Evolutionary conservation across 108 stramenopile genomes (phyloP).

Genomic region (Craspedostauros australis): DNA sequence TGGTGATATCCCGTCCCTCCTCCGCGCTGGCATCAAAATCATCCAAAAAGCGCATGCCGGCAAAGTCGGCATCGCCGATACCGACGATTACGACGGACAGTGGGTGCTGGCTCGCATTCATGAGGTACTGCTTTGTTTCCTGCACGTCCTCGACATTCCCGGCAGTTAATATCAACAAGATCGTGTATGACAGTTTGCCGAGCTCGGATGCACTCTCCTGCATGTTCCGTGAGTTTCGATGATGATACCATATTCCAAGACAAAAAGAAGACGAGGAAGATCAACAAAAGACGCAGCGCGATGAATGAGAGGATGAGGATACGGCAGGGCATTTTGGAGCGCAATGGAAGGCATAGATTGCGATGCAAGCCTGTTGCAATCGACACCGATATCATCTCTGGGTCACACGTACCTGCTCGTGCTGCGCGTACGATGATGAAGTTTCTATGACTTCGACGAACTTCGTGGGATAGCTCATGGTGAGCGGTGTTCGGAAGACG

Average conservation of each 20-base stretch:
- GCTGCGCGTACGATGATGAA: constrained; percentile 58
- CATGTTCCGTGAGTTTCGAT: background rate
- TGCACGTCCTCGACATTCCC: constrained; percentile 83
- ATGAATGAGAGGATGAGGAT: background rate
- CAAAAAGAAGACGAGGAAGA: constrained; percentile 1
- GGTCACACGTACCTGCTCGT: constrained; percentile 48
- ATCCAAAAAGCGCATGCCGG: constrained; percentile 67
- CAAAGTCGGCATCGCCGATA: constrained; percentile 80
- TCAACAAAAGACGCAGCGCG: background rate
- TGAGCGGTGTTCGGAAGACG: constrained; percentile 64
- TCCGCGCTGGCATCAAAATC: constrained; percentile 35
- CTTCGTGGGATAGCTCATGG: constrained; percentile 84
- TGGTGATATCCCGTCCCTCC: constrained; percentile 44
- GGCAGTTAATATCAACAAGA: constrained; percentile 88
- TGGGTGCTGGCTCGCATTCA: constrained; percentile 60
- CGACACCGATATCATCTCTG: too few species aligned
- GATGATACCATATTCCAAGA: background rate
- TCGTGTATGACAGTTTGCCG: constrained; percentile 67
- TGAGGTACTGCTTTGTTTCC: constrained; percentile 66
- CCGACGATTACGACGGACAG: constrained; percentile 86
- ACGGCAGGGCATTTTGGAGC: background rate
- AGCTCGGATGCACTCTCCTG: constrained; percentile 43
- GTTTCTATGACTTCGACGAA: constrained; percentile 81
- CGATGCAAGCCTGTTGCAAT: background rate
- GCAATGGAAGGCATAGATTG: background rate